Evolutionary conservation across 805 yeast species (phyloP).

Genomic region (Wickerhamiella musiphila): DNA sequence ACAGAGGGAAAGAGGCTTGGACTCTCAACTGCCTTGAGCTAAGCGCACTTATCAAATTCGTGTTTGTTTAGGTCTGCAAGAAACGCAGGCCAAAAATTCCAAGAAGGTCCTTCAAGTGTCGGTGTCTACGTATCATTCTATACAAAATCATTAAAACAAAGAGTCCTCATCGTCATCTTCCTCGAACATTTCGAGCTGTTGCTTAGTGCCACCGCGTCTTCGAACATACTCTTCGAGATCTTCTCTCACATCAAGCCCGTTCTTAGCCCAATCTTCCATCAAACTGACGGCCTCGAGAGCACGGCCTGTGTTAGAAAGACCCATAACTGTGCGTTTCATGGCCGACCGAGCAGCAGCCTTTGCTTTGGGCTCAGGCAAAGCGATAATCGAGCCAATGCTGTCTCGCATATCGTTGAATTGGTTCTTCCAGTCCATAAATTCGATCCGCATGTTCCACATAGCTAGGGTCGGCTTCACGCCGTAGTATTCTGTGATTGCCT

Average conservation of each 20-base stretch:
- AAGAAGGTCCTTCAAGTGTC: too few species aligned
- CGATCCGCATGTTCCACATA: conserved; percentile 9
- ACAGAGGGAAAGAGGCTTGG: too few species aligned
- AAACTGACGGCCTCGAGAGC: conserved; percentile 11
- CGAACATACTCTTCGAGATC: conserved; percentile 9
- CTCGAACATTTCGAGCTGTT: conserved; percentile 11
- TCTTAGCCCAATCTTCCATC: conserved; percentile 9
- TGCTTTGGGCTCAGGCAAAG: background rate
- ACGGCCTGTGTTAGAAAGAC: conserved; percentile 11
- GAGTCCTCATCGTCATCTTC: conserved; percentile 17
- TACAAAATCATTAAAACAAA: too few species aligned
- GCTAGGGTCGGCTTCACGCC: conserved; percentile 9
- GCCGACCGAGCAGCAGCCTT: conserved; percentile 3
- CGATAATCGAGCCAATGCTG: conserved; percentile 6
- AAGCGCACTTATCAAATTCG: too few species aligned
- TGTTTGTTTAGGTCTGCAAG: too few species aligned
- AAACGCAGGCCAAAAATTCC: too few species aligned
- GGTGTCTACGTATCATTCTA: too few species aligned
- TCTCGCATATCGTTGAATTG: conserved; percentile 10
- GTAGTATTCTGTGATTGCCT: conserved; percentile 2
- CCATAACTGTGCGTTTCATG: conserved; percentile 8
- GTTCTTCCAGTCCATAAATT: conserved; percentile 9
- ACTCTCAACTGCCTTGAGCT: too few species aligned
- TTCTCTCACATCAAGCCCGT: conserved; percentile 10
- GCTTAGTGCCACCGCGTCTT: conserved; percentile 10